A percentile compares a stretch with the other conserved stretches of the same genome.
These are phyloP conservation scores for Yarrowia sp. DNA, from an alignment of 805 yeast species.

Conservation along the genomic window DNA sequence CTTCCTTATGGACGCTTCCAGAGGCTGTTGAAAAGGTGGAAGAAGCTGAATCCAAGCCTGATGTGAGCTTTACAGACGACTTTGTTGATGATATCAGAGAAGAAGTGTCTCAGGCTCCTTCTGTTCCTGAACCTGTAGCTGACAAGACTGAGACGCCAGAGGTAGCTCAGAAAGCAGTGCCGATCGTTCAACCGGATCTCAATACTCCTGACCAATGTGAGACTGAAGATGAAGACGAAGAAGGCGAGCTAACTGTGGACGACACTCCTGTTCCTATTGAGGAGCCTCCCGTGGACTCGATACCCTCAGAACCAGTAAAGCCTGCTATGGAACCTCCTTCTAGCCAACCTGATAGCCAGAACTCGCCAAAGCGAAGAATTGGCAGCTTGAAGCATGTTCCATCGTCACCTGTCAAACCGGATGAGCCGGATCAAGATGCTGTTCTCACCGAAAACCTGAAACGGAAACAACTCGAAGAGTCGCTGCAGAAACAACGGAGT, in stretches of 20 bases:
- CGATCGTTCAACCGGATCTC: too few species aligned
- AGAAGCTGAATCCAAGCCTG: not conserved
- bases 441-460: not conserved
- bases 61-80: slow-evolving; percentile 1
- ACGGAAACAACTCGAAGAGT: slow-evolving; percentile 3
- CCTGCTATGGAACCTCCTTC: not conserved
- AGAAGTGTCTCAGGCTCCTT: not conserved
- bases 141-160: not conserved
- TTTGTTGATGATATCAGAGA: not conserved
- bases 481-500: not conserved
- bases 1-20: not conserved
- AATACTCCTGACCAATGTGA: not conserved
- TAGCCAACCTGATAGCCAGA: not conserved
- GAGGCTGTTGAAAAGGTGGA: not conserved
- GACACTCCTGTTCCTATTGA: not conserved
- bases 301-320: not conserved
- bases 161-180: too few species aligned
- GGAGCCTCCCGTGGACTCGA: not conserved
- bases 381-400: not conserved
- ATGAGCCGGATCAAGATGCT: not conserved
- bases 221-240: slow-evolving; percentile 2
- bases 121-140: not conserved
- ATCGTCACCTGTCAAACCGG: not conserved
- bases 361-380: slow-evolving; percentile 13
- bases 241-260: not conserved